These are phyloP conservation scores for Talaromyces sp. DNA, from an alignment of 2,329 filamentous ascomycete genomes.

Conservation along the genomic window DNA sequence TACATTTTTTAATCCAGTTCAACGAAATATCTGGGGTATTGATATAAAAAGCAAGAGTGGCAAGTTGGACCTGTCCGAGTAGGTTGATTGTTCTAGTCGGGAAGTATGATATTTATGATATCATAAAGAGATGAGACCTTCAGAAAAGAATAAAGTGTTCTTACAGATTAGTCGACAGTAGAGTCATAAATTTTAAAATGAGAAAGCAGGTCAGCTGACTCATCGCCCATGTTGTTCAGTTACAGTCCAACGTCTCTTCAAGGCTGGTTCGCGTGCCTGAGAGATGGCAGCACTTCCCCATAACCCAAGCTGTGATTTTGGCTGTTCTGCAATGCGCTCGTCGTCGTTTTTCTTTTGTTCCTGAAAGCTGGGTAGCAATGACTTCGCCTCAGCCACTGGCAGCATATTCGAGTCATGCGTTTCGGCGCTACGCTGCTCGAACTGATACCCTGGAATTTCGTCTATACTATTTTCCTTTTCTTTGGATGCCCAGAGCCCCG, in stretches of 20 bases:
- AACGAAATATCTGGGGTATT: not conserved
- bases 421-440: not conserved
- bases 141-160: not conserved
- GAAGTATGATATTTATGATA: not conserved
- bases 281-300: conserved; percentile 35
- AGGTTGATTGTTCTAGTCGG: not conserved
- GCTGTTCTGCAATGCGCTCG: conserved; percentile 4
- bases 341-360: not conserved
- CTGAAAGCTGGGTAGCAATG: conserved; percentile 18
- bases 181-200: not conserved
- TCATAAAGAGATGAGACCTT: not conserved
- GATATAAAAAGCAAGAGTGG: not conserved
- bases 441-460: conserved; percentile 19
- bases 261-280: conserved; percentile 28
- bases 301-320: conserved; percentile 33
- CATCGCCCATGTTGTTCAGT: conserved; percentile 25
- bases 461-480: conserved; percentile 9
- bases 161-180: not conserved
- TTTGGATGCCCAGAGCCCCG: conserved; percentile 37
- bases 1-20: not conserved
- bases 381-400: conserved; percentile 15
- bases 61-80: not conserved
- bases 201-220: not conserved
- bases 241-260: conserved; percentile 39
- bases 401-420: not conserved